Evolutionary conservation across 306 rosid species (phyloP).

Genomic region (Dalbergia oliveri): DNA sequence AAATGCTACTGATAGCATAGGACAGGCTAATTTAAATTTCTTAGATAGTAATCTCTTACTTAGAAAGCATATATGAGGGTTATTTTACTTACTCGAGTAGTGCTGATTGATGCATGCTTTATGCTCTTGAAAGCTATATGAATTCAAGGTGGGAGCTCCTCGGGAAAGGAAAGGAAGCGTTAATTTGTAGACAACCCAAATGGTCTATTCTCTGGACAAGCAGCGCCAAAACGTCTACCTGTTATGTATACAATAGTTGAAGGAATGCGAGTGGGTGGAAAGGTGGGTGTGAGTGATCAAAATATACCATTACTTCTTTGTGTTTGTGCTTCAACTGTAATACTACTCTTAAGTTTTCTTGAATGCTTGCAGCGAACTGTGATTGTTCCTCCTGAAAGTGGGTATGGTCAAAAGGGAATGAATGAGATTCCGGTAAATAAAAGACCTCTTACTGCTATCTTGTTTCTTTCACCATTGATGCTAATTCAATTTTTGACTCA

Average conservation of each 20-base stretch:
- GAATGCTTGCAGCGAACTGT: slow-evolving; percentile 76
- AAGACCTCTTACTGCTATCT: slow-evolving; percentile 27
- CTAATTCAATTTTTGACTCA: not conserved
- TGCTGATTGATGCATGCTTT: slow-evolving; percentile 40
- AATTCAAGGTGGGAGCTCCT: slow-evolving; percentile 85
- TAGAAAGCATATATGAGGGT: slow-evolving; percentile 13
- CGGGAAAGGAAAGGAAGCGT: slow-evolving; percentile 95
- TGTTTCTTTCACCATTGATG: slow-evolving; percentile 10
- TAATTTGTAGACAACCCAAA: slow-evolving; percentile 83
- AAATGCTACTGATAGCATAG: not conserved
- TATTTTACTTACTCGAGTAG: slow-evolving; percentile 7
- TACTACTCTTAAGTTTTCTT: slow-evolving; percentile 4
- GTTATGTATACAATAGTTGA: too few species aligned
- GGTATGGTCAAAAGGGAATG: slow-evolving; percentile 86
- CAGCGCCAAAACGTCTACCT: too few species aligned
- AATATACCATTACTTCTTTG: not conserved
- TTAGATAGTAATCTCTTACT: slow-evolving; percentile 15
- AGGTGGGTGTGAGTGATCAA: not conserved
- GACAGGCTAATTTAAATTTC: not conserved
- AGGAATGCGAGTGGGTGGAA: slow-evolving; percentile 96
- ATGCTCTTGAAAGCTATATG: slow-evolving; percentile 74
- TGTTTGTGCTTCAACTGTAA: too few species aligned
- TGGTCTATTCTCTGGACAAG: too few species aligned
- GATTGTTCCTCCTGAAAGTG: slow-evolving; percentile 86
- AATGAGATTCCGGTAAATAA: slow-evolving; percentile 82